Base-by-base conservation (phyloP, 1,284 basidiomycete genomes). In the Melampsora larici-populina region DNA sequence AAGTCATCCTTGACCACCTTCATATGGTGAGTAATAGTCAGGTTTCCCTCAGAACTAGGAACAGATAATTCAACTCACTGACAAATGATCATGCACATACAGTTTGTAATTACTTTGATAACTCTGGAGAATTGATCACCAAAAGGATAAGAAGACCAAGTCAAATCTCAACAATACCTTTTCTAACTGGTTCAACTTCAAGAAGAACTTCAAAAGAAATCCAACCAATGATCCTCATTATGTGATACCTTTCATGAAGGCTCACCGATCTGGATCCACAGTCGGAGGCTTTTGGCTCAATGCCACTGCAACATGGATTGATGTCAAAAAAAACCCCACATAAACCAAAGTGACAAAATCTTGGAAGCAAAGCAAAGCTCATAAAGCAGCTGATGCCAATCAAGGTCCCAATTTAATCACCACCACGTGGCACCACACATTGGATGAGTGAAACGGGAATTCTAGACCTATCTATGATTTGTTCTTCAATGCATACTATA, bases 371-470 rank as follows among this genome's bases (percentile, higher is more conserved):
- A n/a, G n/a, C n/a, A n/a, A n/a, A 66, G 81, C 81, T 70, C 21
- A 43, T 4, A 79, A 76, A 66, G 21, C n/a, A 4, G 60, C 72
- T 0, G 51, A 17, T 18, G 79, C n/a, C n/a, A n/a, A 80, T 63
- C 21, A 15, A 2, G 81, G 81, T 1, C 81, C 81, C 0, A 40
- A 71, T 1, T 31, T 69, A 6, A 63, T 79, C 60, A 89, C 89
- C 1, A 91, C 92, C 0, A 87, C 90, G n/a, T n/a, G n/a, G n/a
- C n/a, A n/a, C n/a, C 79, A 95, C 95, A 0, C 95, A 99, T 84
- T 99, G 96, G 93, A 90, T 98, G 79, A 94, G 94, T 21, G 96
- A 99, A 85, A 93, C 93, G 1, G 97, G 96, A 70, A 93, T 99
- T 78, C 87, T 99, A 69, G 97, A 99, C 83, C 84, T 97, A 13